Percentiles rank a stretch among this genome's conserved stretches.
Evolutionary conservation across 2,329 filamentous ascomycete genomes (phyloP).

Genomic region (Aureobasidium pullulans): DNA sequence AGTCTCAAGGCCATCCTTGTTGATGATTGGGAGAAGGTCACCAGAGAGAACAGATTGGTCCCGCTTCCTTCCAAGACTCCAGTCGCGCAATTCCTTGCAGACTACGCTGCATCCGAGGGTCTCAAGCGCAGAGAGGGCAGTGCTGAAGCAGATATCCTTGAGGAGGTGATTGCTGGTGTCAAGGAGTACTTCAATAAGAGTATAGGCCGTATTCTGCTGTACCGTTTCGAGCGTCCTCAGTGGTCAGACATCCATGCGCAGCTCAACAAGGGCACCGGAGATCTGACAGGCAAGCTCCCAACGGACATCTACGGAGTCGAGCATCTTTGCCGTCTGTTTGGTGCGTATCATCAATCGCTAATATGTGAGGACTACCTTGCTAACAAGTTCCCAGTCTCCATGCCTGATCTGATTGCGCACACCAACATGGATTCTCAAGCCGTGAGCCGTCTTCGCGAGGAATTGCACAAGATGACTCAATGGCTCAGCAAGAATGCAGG

Average conservation of each 20-base stretch:
- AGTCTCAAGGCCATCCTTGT: constrained; percentile 86
- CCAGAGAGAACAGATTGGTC: constrained; percentile 86
- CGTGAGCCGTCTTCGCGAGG: constrained; percentile 78
- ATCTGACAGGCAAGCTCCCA: constrained; percentile 62
- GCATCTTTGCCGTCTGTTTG: constrained; percentile 80
- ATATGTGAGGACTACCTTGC: not conserved
- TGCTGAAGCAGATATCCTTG: constrained; percentile 74
- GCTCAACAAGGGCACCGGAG: constrained; percentile 53
- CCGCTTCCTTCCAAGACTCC: constrained; percentile 71
- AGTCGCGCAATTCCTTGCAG: constrained; percentile 69
- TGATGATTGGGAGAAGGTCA: constrained; percentile 98
- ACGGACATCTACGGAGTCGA: constrained; percentile 87
- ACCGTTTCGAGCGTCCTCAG: constrained; percentile 87
- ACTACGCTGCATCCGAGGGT: constrained; percentile 70
- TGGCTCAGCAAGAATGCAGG: constrained; percentile 75
- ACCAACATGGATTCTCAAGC: constrained; percentile 97
- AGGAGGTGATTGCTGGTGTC: constrained; percentile 79
- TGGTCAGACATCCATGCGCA: constrained; percentile 70
- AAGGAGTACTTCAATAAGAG: constrained; percentile 92
- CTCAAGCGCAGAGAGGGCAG: constrained; percentile 58
- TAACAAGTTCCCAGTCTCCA: constrained; percentile 38
- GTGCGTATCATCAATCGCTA: constrained; percentile 43
- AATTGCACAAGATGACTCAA: constrained; percentile 74
- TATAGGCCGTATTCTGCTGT: constrained; percentile 80
- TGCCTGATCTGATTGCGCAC: constrained; percentile 90